Evolutionary conservation across 305 asterid genomes (phyloP).

Genomic region (Stenogyne calaminthoides): DNA sequence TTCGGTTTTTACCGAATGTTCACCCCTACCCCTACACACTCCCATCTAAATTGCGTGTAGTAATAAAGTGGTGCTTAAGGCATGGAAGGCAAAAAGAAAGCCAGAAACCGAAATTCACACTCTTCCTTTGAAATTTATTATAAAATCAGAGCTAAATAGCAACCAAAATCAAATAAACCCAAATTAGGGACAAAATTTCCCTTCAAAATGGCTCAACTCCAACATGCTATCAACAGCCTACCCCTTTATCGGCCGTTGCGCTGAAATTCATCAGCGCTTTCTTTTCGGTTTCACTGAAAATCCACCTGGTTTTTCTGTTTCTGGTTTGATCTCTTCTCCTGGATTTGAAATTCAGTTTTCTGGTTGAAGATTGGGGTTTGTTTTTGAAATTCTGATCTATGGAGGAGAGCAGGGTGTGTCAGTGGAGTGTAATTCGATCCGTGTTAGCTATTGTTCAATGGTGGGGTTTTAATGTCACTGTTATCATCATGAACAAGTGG

Average conservation of each 20-base stretch:
- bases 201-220: conserved; percentile 29
- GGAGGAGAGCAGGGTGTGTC: conserved; percentile 65
- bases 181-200: background rate
- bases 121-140: conserved; percentile 7
- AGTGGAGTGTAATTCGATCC: conserved; percentile 77
- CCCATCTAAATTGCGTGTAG: conserved; percentile 31
- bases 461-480: conserved; percentile 96
- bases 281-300: conserved; percentile 9
- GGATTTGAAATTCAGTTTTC: background rate
- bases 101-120: background rate
- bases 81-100: conserved; percentile 25
- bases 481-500: conserved; percentile 93
- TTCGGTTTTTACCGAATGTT: too few relatives aligned
- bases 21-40: too few relatives aligned
- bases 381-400: conserved; percentile 35
- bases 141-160: conserved; percentile 7
- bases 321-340: conserved; percentile 24
- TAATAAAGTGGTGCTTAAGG: conserved; percentile 16
- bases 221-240: conserved; percentile 30
- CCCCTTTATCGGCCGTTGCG: conserved; percentile 36
- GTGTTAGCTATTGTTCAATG: conserved; percentile 74
- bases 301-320: conserved; percentile 31
- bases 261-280: background rate
- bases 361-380: conserved; percentile 22
- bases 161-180: conserved; percentile 5